Conservation (phyloP, 768 basidiomycete genomes). For the Amanita muscaria region DNA sequence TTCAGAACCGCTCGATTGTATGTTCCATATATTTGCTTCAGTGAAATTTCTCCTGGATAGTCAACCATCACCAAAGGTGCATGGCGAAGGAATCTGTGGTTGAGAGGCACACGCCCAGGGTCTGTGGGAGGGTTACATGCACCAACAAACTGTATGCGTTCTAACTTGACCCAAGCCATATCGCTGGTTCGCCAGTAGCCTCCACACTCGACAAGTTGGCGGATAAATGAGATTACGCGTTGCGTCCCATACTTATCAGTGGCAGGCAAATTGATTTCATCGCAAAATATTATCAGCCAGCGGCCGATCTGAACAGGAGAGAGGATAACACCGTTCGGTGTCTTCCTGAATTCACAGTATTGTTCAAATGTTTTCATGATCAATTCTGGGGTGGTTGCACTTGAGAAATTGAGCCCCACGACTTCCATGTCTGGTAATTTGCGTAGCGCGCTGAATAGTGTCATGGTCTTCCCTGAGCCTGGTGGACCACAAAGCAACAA, state of each 20-base stretch:
- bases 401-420: conserved; percentile 98
- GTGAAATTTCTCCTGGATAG: conserved; percentile 92
- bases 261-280: conserved; percentile 97
- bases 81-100: conserved; percentile 94
- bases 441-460: conserved; percentile 92
- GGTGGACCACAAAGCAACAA: conserved; percentile 97
- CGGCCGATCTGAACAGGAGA: conserved; percentile 92
- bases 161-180: conserved; percentile 95
- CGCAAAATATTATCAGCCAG: conserved; percentile 99
- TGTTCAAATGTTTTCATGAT: conserved; percentile 99
- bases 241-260: conserved; percentile 98
- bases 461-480: conserved; percentile 99
- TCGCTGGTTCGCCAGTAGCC: conserved; percentile 94
- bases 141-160: conserved; percentile 99
- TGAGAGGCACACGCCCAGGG: conserved; percentile 97
- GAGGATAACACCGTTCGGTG: conserved; percentile 94
- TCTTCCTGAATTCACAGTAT: conserved; percentile 98
- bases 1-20: conserved; percentile 96
- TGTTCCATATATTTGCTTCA: conserved; percentile 98
- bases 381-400: conserved; percentile 95
- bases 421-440: conserved; percentile 99
- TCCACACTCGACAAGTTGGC: conserved; percentile 89
- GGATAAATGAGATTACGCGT: conserved; percentile 95
- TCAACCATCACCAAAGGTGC: conserved; percentile 98
- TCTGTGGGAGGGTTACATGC: conserved; percentile 99